Evolutionary conservation across 2,329 filamentous ascomycete species (phyloP), one percentile per base, ranked within the genome.

Genomic region (Ophiostoma himal-ulmi): DNA sequence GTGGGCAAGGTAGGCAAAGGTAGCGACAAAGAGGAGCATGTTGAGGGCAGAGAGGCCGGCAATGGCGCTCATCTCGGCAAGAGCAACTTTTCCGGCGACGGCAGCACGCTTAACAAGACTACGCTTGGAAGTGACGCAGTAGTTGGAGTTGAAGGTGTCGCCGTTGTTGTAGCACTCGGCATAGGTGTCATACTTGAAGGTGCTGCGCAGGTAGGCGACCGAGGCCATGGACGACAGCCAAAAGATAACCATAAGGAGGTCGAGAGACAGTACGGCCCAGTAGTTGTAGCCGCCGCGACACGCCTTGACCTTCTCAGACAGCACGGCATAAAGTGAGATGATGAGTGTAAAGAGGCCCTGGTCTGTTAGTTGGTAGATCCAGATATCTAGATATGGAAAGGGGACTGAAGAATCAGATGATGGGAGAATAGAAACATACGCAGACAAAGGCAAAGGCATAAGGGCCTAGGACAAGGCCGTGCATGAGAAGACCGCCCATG

Each of bases 1-100:
- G 70, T 77, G 75, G n/a, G 76, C 74, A 4, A 83, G 76, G 72
- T 82, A 82, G 26, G 80, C 80, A 70, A 82, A 82, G 0, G 82
- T 80, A 1, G 80, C 81, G 10, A 82, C 77, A 69, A 83, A 83
- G 10, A 77, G 67, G 13, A 75, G 69, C 72, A 75, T 76, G 48
- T 73, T 30, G 11, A 78, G 69, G 0, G 77, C 77, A 34, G 76
- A 78, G 41, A 78, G 68, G 3, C 77, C 77, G 11, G 77, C 76
- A 69, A 78, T 74, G 70, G 75, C 76, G 68, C 74, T 75, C 57
- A 78, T 77, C n/a, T 73, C 30, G 17, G 75, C 75, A 1, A 77
- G 74, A 0, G 74, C 77, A 0, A 34, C 62, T 0, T 71, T 3
- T 52, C 39, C 68, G 11, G 75, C 75, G 1, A 78, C 73, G 5